These are phyloP conservation scores for Trypanosoma mega DNA, from an alignment of 208 protist species.

Conservation along the genomic window DNA sequence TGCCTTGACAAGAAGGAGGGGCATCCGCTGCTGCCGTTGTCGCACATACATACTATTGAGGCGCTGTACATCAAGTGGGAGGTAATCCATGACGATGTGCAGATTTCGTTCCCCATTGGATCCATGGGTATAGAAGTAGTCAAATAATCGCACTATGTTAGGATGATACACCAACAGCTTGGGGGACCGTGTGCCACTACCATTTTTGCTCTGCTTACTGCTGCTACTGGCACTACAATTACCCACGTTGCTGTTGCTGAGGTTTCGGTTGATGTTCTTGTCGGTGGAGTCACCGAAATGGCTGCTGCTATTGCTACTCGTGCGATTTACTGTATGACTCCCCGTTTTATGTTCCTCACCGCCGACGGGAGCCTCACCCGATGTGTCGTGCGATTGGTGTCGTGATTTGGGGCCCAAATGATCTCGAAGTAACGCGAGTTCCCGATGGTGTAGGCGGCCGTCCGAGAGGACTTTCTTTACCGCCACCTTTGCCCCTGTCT, in stretches of 20 bases:
- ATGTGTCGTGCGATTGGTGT: too few species aligned
- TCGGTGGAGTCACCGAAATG: not conserved
- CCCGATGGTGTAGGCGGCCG: slow-evolving; percentile 96
- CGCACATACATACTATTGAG: slow-evolving; percentile 89
- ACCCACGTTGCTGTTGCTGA: too few species aligned
- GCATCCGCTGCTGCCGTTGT: slow-evolving; percentile 70
- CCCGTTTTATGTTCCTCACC: not conserved
- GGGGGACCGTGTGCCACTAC: too few species aligned
- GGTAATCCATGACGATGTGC: slow-evolving; percentile 98
- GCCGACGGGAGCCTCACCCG: too few species aligned
- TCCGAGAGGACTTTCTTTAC: slow-evolving; percentile 98
- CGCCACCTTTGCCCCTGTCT: slow-evolving; percentile 91
- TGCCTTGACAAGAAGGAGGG: slow-evolving; percentile 90
- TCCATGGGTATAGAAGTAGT: slow-evolving; percentile 95
- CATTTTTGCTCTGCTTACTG: too few species aligned
- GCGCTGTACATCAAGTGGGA: slow-evolving; percentile 96
- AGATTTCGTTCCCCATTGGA: slow-evolving; percentile 95
- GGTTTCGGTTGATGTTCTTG: too few species aligned
- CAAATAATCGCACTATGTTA: slow-evolving; percentile 94
- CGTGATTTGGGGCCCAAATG: slow-evolving; percentile 24
- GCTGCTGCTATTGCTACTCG: not conserved
- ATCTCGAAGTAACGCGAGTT: slow-evolving; percentile 97
- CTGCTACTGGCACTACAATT: too few species aligned
- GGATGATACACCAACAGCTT: slow-evolving; percentile 73
- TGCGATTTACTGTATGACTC: not conserved